Evolutionary conservation across 306 rosid species (phyloP).

Genomic region (Quercus rubra): DNA sequence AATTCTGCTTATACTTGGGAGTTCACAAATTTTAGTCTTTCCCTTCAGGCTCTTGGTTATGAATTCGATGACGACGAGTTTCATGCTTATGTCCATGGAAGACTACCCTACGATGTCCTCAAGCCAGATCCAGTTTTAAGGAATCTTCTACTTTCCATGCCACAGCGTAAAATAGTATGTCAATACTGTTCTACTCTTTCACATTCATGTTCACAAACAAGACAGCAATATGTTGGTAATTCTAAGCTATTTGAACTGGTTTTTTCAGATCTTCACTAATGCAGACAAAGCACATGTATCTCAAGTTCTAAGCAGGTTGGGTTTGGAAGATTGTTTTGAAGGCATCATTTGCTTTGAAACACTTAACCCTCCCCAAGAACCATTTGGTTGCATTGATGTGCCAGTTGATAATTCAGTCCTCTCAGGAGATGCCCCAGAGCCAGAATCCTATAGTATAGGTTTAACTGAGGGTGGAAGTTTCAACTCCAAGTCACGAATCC

Average conservation of each 20-base stretch:
- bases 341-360: slow-evolving; percentile 86
- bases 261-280: slow-evolving; percentile 74
- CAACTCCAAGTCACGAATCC: slow-evolving; percentile 33
- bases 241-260: slow-evolving; percentile 9
- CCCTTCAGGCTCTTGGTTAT: slow-evolving; percentile 57
- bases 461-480: slow-evolving; percentile 1
- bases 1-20: background rate
- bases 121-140: slow-evolving; percentile 68
- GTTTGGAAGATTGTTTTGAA: slow-evolving; percentile 80
- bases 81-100: slow-evolving; percentile 73
- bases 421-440: background rate
- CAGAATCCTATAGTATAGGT: background rate
- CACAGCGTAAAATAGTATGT: slow-evolving; percentile 82
- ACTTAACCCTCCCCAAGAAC: slow-evolving; percentile 54
- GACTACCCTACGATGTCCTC: slow-evolving; percentile 65
- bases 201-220: background rate
- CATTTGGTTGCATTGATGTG: slow-evolving; percentile 6
- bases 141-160: slow-evolving; percentile 81
- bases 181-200: background rate
- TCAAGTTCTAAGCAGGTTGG: slow-evolving; percentile 58
- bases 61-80: slow-evolving; percentile 74
- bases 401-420: background rate
- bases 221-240: background rate
- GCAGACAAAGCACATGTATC: slow-evolving; percentile 69
- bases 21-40: slow-evolving; percentile 15